These are phyloP conservation scores for Xylariaceae sp. DNA, from an alignment of 2,329 filamentous ascomycete genomes.

Conservation along the genomic window DNA sequence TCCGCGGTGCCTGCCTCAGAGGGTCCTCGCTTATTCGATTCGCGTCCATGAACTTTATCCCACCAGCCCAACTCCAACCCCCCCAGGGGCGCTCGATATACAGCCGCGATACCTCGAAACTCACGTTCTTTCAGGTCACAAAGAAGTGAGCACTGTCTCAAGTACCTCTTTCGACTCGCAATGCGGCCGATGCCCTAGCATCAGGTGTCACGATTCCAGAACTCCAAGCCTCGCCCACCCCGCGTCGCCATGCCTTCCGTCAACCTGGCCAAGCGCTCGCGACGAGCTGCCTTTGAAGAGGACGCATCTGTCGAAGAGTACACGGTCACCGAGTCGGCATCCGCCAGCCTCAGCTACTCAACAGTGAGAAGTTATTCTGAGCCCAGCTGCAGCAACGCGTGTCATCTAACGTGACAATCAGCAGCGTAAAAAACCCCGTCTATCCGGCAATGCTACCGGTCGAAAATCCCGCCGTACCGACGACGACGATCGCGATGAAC, in stretches of 20 bases:
- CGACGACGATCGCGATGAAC: conserved; percentile 27
- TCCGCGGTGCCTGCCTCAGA: neutral
- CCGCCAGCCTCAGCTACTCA: conserved; percentile 37
- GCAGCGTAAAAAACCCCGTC: conserved; percentile 38
- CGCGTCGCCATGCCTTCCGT: conserved; percentile 27
- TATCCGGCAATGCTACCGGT: conserved; percentile 27
- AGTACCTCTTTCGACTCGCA: conserved; percentile 1
- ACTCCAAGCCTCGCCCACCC: neutral
- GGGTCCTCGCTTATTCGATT: neutral
- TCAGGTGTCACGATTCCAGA: neutral
- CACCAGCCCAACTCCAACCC: neutral
- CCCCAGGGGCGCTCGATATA: neutral
- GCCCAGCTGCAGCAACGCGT: neutral
- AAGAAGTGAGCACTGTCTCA: neutral
- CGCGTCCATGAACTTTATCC: neutral
- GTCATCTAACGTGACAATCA: conserved; percentile 14
- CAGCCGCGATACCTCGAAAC: neutral
- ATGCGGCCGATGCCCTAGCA: conserved; percentile 9
- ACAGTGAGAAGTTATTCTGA: conserved; percentile 32
- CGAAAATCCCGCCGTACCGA: conserved; percentile 24
- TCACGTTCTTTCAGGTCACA: neutral
- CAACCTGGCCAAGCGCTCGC: conserved; percentile 38
- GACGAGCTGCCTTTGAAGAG: conserved; percentile 33
- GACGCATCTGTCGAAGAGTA: conserved; percentile 33
- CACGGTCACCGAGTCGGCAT: conserved; percentile 36